A percentile compares a stretch with the other conserved stretches of the same genome.
phyloP scores from a whole-genome alignment of 805 yeast genomes.

The Metschnikowia lachancei region DNA sequence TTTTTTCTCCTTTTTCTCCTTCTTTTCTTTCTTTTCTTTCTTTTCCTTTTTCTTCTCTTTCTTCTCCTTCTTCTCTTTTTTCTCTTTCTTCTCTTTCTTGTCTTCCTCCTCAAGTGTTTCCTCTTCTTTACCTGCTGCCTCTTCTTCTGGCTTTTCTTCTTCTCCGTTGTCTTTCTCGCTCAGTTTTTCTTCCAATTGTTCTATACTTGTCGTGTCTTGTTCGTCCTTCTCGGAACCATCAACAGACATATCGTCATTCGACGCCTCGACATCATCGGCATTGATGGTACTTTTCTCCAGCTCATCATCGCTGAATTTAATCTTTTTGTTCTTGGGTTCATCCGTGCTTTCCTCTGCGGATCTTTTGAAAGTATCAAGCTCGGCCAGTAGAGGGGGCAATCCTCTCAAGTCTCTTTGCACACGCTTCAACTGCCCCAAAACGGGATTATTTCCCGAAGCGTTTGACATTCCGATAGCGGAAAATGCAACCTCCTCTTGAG shows the following conservation, averaged over 20 bases:
- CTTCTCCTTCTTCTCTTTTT: slow-evolving; percentile 27
- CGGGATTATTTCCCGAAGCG: slow-evolving; percentile 35
- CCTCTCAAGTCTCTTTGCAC: slow-evolving; percentile 79
- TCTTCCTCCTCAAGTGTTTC: slow-evolving; percentile 18
- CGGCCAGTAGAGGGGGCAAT: slow-evolving; percentile 57
- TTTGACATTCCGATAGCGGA: slow-evolving; percentile 32
- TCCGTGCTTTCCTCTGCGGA: slow-evolving; percentile 10
- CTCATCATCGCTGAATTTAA: slow-evolving; percentile 24
- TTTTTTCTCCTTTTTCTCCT: slow-evolving; percentile 4
- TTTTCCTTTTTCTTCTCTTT: slow-evolving; percentile 19
- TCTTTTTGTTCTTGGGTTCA: slow-evolving; percentile 24
- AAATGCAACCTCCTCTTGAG: slow-evolving; percentile 23
- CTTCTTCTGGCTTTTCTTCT: slow-evolving; percentile 5
- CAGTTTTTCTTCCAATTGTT: slow-evolving; percentile 5
- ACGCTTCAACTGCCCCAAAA: slow-evolving; percentile 63
- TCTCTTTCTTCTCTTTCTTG: slow-evolving; percentile 27
- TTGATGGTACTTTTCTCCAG: no score
- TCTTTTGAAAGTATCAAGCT: slow-evolving; percentile 15
- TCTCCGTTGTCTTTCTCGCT: slow-evolving; percentile 2
- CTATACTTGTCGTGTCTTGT: slow-evolving; percentile 9
- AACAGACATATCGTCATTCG: slow-evolving; percentile 9
- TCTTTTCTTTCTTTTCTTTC: slow-evolving; percentile 6
- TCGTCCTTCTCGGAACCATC: slow-evolving; percentile 15
- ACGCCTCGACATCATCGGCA: slow-evolving; percentile 5
- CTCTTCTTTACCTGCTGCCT: no score